Evolutionary conservation across 768 basidiomycete genomes (phyloP).

Genomic region (Pisolithus sp.): DNA sequence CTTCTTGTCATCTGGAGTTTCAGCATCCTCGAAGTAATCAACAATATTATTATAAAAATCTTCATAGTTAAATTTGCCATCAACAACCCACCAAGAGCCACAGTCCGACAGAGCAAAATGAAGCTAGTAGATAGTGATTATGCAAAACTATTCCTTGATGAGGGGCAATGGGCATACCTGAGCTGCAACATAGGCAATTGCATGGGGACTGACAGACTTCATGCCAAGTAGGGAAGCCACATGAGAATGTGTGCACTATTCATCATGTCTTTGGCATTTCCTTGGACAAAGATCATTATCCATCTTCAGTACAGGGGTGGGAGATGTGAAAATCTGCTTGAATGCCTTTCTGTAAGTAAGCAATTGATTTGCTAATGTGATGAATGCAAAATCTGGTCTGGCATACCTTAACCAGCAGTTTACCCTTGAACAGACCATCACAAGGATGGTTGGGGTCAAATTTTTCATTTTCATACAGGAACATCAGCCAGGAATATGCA

Average conservation of each 20-base stretch:
- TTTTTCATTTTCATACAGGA: conserved; percentile 9
- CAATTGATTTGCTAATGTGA: background rate
- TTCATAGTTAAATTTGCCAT: no score
- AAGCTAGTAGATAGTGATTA: no score
- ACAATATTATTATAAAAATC: no score
- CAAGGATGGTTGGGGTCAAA: conserved; percentile 6
- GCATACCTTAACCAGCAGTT: conserved; percentile 13
- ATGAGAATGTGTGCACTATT: conserved; percentile 6
- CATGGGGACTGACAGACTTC: conserved; percentile 12
- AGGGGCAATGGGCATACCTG: conserved; percentile 10
- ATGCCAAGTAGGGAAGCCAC: conserved; percentile 4
- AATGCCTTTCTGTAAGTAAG: conserved; percentile 5
- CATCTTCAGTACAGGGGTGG: conserved; percentile 4
- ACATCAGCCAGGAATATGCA: conserved; percentile 12
- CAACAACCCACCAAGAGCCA: no score
- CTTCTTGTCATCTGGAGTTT: no score
- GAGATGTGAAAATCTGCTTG: conserved; percentile 14
- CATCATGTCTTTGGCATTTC: background rate
- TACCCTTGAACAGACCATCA: conserved; percentile 14
- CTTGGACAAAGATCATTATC: background rate
- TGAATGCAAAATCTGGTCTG: background rate
- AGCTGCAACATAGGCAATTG: conserved; percentile 18
- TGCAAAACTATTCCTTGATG: no score
- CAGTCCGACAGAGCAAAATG: no score
- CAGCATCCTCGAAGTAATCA: no score